These are phyloP conservation scores for Apiospora sp. DNA, from an alignment of 2,329 filamentous ascomycete species.

Conservation along the genomic window DNA sequence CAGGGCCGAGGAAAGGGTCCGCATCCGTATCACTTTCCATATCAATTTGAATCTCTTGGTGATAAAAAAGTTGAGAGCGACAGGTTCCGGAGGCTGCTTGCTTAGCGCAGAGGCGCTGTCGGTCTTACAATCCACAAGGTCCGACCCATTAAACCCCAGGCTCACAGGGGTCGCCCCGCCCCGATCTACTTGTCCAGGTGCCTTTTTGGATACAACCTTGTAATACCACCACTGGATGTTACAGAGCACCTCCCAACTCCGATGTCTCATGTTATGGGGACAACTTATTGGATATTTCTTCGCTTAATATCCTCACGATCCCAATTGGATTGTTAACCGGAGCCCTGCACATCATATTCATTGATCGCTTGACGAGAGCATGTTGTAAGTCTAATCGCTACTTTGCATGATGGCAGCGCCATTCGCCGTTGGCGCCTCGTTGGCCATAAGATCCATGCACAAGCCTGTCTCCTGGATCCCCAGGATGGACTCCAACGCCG, in stretches of 20 bases:
- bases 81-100: neutral
- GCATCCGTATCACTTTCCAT: constrained; percentile 1
- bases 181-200: neutral
- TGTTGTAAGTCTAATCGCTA: neutral
- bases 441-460: constrained; percentile 22
- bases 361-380: neutral
- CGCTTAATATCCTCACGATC: neutral
- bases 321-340: neutral
- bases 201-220: neutral
- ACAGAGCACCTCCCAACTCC: neutral
- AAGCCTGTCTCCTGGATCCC: constrained; percentile 24
- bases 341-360: neutral
- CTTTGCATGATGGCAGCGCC: neutral
- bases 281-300: neutral
- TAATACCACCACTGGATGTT: neutral
- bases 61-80: neutral
- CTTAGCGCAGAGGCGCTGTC: neutral
- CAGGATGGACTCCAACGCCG: neutral
- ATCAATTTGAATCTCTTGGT: neutral
- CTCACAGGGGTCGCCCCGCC: neutral
- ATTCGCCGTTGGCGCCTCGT: neutral
- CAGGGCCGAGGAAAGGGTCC: neutral
- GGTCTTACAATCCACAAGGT: neutral
- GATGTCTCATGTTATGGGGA: neutral
- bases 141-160: neutral